Percentiles rank a stretch among this genome's conserved stretches.
phyloP scores from a whole-genome alignment of 2,329 filamentous ascomycete genomes.

The Aspergillus caelatus region DNA sequence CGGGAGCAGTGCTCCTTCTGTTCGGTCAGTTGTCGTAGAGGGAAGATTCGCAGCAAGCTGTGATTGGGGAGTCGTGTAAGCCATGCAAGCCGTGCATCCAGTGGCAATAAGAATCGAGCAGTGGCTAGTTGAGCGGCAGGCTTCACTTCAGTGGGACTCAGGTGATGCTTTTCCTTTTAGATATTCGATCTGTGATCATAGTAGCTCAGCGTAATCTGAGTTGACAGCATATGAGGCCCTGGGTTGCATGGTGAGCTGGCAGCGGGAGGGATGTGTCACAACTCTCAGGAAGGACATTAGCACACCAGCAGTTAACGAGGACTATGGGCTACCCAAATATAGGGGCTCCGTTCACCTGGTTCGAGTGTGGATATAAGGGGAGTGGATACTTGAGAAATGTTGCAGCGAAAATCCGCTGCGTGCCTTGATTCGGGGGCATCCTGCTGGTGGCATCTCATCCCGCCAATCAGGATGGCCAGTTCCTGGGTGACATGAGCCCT shows the following conservation, averaged over 20 bases:
- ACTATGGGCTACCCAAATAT: background rate
- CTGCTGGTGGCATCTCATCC: conserved; percentile 19
- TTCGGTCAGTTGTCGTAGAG: too few relatives aligned
- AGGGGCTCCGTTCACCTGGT: background rate
- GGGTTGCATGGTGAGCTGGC: background rate
- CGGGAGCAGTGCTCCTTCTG: background rate
- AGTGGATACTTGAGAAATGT: conserved; percentile 2
- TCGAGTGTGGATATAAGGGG: background rate
- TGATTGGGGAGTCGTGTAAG: background rate
- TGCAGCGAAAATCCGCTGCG: background rate
- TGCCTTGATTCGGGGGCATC: conserved; percentile 4
- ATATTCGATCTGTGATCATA: background rate
- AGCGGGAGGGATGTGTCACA: background rate
- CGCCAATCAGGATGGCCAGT: conserved; percentile 16
- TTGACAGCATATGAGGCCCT: background rate
- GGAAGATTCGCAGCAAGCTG: background rate
- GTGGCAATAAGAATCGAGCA: background rate
- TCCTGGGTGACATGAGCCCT: background rate
- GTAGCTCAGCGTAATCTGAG: background rate
- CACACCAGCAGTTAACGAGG: background rate
- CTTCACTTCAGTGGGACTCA: background rate
- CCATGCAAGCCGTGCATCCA: background rate
- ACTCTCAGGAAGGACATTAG: background rate
- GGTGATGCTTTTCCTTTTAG: background rate
- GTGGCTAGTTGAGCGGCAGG: background rate